phyloP scores from a whole-genome alignment of 257 asterid genomes.

The Solanum appendiculatum region DNA sequence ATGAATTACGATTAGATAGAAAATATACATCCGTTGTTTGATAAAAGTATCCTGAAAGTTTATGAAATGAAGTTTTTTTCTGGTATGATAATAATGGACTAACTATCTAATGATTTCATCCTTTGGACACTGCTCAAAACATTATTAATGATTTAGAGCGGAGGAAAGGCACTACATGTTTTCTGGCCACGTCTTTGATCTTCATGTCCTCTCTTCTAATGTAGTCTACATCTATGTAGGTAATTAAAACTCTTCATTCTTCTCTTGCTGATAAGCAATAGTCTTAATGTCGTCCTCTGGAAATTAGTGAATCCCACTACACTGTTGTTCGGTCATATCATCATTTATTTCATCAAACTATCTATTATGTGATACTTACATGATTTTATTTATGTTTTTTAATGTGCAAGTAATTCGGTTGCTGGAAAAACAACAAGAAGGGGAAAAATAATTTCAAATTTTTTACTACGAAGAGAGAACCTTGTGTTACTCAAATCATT shows the following conservation, averaged over 20 bases:
- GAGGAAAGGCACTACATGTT: slow-evolving; percentile 24
- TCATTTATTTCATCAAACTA: no score
- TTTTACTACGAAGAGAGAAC: no score
- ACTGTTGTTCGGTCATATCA: no score
- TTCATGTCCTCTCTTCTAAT: not conserved
- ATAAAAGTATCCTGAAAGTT: slow-evolving; percentile 26
- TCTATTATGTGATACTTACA: no score
- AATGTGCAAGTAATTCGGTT: no score
- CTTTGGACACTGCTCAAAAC: slow-evolving; percentile 17
- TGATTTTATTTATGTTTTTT: no score
- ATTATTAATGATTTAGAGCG: slow-evolving; percentile 20
- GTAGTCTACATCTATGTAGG: not conserved
- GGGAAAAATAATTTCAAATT: no score
- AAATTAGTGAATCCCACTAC: not conserved
- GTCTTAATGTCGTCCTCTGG: not conserved
- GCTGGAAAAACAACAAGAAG: no score
- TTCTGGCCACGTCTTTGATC: slow-evolving; percentile 12
- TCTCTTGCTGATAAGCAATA: not conserved
- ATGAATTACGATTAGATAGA: no score
- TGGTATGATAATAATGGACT: slow-evolving; percentile 21
- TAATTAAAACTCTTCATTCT: not conserved
- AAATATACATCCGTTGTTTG: not conserved
- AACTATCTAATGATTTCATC: slow-evolving; percentile 23
- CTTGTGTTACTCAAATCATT: no score
- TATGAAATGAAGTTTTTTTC: slow-evolving; percentile 25